These are phyloP conservation scores for Arthroderma uncinatum DNA, from an alignment of 2,329 filamentous ascomycete genomes.

Conservation along the genomic window DNA sequence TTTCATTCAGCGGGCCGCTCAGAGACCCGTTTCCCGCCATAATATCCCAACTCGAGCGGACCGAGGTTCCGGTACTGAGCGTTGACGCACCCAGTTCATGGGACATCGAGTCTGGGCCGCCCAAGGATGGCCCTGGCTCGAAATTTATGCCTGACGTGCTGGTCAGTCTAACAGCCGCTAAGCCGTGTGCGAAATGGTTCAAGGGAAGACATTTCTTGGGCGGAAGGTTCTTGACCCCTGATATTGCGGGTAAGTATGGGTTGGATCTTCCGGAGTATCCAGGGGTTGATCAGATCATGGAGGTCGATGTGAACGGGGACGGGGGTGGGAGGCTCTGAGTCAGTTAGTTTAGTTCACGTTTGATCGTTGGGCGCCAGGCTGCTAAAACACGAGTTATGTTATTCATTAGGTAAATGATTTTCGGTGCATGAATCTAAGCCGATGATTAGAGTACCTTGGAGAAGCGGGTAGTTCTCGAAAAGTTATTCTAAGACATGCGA, in stretches of 20 bases:
- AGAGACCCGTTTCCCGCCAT: constrained; percentile 82
- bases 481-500: background rate
- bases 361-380: background rate
- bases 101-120: constrained; percentile 82
- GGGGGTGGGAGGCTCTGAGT: constrained; percentile 26
- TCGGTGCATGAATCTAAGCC: background rate
- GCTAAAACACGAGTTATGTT: background rate
- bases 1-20: constrained; percentile 84
- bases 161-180: constrained; percentile 85
- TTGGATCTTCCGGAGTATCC: constrained; percentile 73
- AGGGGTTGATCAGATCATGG: constrained; percentile 80
- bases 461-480: background rate
- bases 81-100: constrained; percentile 92
- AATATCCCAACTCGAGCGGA: constrained; percentile 63
- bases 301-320: constrained; percentile 45
- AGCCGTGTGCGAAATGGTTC: constrained; percentile 77
- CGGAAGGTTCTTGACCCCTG: constrained; percentile 71
- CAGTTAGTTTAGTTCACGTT: background rate
- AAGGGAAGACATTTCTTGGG: constrained; percentile 78
- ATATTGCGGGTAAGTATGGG: constrained; percentile 73
- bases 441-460: background rate
- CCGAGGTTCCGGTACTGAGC: constrained; percentile 65
- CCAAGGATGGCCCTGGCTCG: constrained; percentile 62
- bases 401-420: constrained; percentile 1
- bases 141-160: constrained; percentile 69